Evolutionary conservation across 2,329 filamentous ascomycete species (phyloP), one percentile per base, ranked within the genome.

Genomic region (Penicillium corylophilum): DNA sequence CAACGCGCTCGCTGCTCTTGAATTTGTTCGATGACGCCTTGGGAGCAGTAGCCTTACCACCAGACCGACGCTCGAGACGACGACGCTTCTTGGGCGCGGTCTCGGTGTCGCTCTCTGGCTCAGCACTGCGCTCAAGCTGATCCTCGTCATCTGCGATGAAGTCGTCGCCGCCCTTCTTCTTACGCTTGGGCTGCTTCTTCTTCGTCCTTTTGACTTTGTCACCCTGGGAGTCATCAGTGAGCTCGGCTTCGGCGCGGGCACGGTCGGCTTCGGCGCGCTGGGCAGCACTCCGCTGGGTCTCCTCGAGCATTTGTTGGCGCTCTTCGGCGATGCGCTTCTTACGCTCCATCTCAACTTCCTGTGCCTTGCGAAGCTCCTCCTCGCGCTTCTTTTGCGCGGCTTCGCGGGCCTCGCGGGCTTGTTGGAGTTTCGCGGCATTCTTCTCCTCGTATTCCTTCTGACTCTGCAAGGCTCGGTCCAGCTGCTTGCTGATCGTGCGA

Each of bases 381-480:
- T 96, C 91, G 6, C 90, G 86, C 54, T 83, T 84, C 54, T 80
- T 82, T 18, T 92, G 77, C 69, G 96, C 92, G 4, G 86, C 87
- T 63, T 97, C 89, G 47, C 93, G 87, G 55, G 85, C 82, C 63
- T 88, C 84, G 31, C 89, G 82, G 7, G 94, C 92, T 47, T 90
- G 86, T 55, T 88, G 83, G 3, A 97, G 82, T 71, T 94, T 95
- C 64, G 88, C 85, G 31, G 91, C 90, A 69, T 97, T 96, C 77
- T 89, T 90, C 64, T 91, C 87, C 71, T 99, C 94, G 71, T 95
- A 97, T 57, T 95, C 89, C 56, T 84, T 87, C 70, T 99, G 94
- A 60, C 84, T 87, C 59, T 90, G 86, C 43, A 93, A 83, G 4
- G 89, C 88, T 64, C 91, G 86, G 65, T 95, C 90, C 12, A 99